Percentiles rank a stretch among this genome's conserved stretches.
Conservation (phyloP, 2,329 filamentous ascomycete genomes). For the Hymenoscyphus fraxineus region DNA sequence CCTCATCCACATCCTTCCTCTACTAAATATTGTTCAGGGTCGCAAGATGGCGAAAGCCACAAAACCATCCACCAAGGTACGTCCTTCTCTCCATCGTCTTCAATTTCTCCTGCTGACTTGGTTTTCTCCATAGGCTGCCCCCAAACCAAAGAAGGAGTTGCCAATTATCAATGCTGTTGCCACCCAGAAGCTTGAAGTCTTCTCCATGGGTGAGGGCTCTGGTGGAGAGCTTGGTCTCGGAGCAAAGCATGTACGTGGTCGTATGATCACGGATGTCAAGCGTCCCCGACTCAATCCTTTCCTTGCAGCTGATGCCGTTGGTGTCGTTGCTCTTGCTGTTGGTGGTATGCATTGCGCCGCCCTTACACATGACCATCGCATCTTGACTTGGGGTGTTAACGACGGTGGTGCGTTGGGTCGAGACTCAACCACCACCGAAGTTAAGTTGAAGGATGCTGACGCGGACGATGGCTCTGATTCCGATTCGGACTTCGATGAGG, state of each 20-base stretch:
- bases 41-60: neutral
- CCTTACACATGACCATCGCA: constrained; percentile 74
- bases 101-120: neutral
- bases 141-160: constrained; percentile 35
- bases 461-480: constrained; percentile 42
- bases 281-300: constrained; percentile 66
- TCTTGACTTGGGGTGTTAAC: constrained; percentile 84
- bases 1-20: neutral
- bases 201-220: constrained; percentile 75
- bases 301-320: constrained; percentile 52
- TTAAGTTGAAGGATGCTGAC: constrained; percentile 56
- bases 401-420: constrained; percentile 78
- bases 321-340: constrained; percentile 71
- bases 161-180: constrained; percentile 60
- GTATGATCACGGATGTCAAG: constrained; percentile 67
- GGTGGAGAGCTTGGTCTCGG: constrained; percentile 82
- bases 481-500: constrained; percentile 40
- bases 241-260: constrained; percentile 51
- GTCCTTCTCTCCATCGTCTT: neutral
- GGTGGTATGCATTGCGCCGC: constrained; percentile 81
- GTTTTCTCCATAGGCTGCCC: constrained; percentile 12
- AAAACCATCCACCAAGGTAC: constrained; percentile 8
- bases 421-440: constrained; percentile 62
- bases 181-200: constrained; percentile 64
- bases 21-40: neutral